These are phyloP conservation scores for Wolfiporia cocos DNA, from an alignment of 1,284 basidiomycete genomes.

Conservation along the genomic window DNA sequence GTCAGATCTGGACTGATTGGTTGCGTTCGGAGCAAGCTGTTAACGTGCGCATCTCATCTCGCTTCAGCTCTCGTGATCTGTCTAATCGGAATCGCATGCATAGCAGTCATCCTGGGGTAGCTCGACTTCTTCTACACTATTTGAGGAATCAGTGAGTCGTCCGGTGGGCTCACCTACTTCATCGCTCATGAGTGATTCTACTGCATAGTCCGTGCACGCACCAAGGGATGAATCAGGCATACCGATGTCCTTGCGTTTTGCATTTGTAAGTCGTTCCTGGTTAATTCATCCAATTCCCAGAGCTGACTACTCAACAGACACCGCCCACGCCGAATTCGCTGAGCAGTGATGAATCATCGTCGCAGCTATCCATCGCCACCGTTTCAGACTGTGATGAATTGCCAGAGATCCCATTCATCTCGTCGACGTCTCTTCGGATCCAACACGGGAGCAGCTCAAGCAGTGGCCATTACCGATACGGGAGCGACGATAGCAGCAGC, in stretches of 20 bases:
- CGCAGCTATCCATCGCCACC: slow-evolving; percentile 20
- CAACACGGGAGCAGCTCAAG: slow-evolving; percentile 8
- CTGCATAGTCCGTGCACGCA: too few relatives aligned
- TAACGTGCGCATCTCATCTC: slow-evolving; percentile 17
- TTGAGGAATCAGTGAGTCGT: slow-evolving; percentile 11
- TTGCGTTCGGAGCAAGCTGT: slow-evolving; percentile 15
- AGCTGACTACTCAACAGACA: slow-evolving; percentile 9
- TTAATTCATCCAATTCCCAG: slow-evolving; percentile 1
- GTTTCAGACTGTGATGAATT: slow-evolving; percentile 22
- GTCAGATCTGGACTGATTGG: slow-evolving; percentile 22
- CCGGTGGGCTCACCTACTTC: not conserved
- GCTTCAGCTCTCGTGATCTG: too few relatives aligned
- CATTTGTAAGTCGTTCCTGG: slow-evolving; percentile 6
- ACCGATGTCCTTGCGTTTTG: not conserved
- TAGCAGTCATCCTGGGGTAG: slow-evolving; percentile 19
- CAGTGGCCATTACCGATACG: slow-evolving; percentile 10
- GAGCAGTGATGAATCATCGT: slow-evolving; percentile 22
- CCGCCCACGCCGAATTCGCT: slow-evolving; percentile 19
- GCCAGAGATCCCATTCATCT: slow-evolving; percentile 27
- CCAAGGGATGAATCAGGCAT: too few relatives aligned
- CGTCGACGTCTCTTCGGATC: slow-evolving; percentile 12
- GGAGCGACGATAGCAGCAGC: slow-evolving; percentile 12
- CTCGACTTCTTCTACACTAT: slow-evolving; percentile 13
- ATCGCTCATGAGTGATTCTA: too few relatives aligned
- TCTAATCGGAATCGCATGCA: too few relatives aligned